A percentile compares a stretch with the other conserved stretches of the same genome.
These are phyloP conservation scores for Lyophyllum shimeji DNA, from an alignment of 768 basidiomycete genomes.

Conservation along the genomic window DNA sequence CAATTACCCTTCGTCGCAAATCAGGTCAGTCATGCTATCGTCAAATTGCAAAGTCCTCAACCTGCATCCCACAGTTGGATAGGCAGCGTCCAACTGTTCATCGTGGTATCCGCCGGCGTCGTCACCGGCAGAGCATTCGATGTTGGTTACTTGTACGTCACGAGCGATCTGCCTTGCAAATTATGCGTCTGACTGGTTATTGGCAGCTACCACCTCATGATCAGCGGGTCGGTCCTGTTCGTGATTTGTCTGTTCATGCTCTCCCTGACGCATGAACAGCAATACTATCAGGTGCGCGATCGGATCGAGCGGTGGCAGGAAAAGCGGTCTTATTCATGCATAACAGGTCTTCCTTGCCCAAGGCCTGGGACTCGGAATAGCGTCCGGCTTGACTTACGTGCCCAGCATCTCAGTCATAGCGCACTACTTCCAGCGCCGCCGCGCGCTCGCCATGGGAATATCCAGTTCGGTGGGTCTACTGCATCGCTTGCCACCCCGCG, in stretches of 20 bases:
- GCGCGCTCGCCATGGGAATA: slow-evolving; percentile 50
- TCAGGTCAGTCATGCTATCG: slow-evolving; percentile 16
- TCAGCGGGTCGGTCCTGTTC: slow-evolving; percentile 27
- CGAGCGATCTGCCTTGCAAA: not conserved
- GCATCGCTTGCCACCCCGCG: slow-evolving; percentile 13
- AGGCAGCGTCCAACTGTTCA: slow-evolving; percentile 25
- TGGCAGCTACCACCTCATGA: slow-evolving; percentile 26
- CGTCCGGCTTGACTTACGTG: slow-evolving; percentile 44
- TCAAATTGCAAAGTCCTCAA: not conserved
- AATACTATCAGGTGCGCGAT: slow-evolving; percentile 27
- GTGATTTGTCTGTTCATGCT: slow-evolving; percentile 31
- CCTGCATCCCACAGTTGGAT: slow-evolving; percentile 23
- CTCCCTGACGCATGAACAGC: slow-evolving; percentile 25
- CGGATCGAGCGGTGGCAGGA: too few relatives aligned
- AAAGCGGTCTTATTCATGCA: not conserved
- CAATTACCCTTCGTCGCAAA: slow-evolving; percentile 22
- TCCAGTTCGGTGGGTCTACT: slow-evolving; percentile 35
- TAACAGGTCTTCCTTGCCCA: slow-evolving; percentile 46
- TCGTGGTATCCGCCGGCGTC: slow-evolving; percentile 24
- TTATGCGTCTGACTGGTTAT: not conserved
- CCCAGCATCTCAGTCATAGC: slow-evolving; percentile 46
- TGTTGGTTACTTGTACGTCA: slow-evolving; percentile 24
- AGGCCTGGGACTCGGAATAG: slow-evolving; percentile 47
- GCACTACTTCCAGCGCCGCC: slow-evolving; percentile 47
- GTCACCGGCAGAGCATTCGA: slow-evolving; percentile 26